Evolutionary conservation across 495 filamentous ascomycete genomes (phyloP), one percentile per base, ranked within the genome.

Genomic region (Hypoxylon crocopeplum): DNA sequence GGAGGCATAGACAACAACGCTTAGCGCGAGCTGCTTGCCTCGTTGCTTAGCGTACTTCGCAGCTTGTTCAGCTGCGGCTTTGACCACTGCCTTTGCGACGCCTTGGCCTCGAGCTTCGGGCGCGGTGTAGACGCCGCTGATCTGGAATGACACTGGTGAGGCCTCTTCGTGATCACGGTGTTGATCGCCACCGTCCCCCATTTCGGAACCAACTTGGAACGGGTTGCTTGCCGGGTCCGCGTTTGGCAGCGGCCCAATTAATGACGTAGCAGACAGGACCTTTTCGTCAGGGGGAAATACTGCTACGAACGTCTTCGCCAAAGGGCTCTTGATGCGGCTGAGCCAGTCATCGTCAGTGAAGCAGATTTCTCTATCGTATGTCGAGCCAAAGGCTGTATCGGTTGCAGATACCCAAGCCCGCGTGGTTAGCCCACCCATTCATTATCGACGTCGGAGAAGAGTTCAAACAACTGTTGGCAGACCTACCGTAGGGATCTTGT

Each of bases 41-140:
- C 62, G 22, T 21, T 56, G 16, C 17, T 54, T 52, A 16, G 74
- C 74, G 36, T 76, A 64, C 3, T 60, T 44, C 5, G 42, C 16
- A 1, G 66, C 72, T 39, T 62, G 45, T 27, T 64, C 53, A 5
- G 76, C 62, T 2, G 73, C 68, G 4, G 70, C 69, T 15, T 72
- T 63, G 7, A 82, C 67, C 19, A 83, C 56, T 12, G 60, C 61
- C 50, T 62, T 73, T 6, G 71, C 80, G 42, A 79, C 53, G 1
- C 81, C 79, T 48, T 62, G 64, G 13, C 73, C 64, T 32, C 82
- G 71, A 19, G 67, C 75, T 38, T 73, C 59, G 15, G 77, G 76
- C 17, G 56, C 49, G 4, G 79, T 79, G 58, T 82, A 84, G 64
- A 82, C 73, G 12, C 69, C 80, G 38, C 67, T 59, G 20, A 77